These are phyloP conservation scores for Panicum hallii DNA, from an alignment of 202 grass and related monocot genomes.

Conservation along the genomic window DNA sequence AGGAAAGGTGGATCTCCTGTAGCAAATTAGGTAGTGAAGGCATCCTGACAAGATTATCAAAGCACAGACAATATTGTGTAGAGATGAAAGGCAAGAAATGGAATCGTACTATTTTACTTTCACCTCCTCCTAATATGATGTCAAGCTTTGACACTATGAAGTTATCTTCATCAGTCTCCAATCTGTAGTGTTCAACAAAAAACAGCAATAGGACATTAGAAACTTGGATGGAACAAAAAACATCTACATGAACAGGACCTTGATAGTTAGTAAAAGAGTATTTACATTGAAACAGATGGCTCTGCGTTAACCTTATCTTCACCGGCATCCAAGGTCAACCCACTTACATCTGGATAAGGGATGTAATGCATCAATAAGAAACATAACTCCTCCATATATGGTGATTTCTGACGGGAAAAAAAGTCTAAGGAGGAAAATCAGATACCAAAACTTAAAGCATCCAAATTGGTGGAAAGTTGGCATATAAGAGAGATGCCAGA, in stretches of 20 bases:
- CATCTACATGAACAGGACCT: constrained; percentile 33
- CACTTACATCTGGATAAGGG: constrained; percentile 58
- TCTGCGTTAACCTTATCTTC: constrained; percentile 57
- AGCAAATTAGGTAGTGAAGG: background rate
- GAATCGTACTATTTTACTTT: constrained; percentile 77
- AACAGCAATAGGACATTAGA: constrained; percentile 39
- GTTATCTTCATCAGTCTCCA: constrained; percentile 63
- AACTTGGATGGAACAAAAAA: constrained; percentile 21
- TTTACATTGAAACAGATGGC: constrained; percentile 62
- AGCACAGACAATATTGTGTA: constrained; percentile 13
- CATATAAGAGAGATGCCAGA: constrained; percentile 89
- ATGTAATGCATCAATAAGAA: constrained; percentile 18
- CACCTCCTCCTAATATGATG: constrained; percentile 77
- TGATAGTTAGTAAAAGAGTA: constrained; percentile 26
- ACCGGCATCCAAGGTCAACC: constrained; percentile 43
- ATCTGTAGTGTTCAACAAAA: constrained; percentile 64
- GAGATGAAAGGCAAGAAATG: constrained; percentile 26
- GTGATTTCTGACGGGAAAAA: constrained; percentile 30
- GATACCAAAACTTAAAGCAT: constrained; percentile 68
- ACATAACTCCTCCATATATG: constrained; percentile 37
- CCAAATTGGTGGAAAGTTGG: constrained; percentile 71
- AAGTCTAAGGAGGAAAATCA: constrained; percentile 32
- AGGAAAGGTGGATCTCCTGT: constrained; percentile 11
- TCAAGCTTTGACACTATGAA: constrained; percentile 75
- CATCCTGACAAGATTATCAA: constrained; percentile 38